These are phyloP conservation scores for Hyphodiscus hymeniophilus DNA, from an alignment of 495 filamentous ascomycete genomes.

Conservation along the genomic window DNA sequence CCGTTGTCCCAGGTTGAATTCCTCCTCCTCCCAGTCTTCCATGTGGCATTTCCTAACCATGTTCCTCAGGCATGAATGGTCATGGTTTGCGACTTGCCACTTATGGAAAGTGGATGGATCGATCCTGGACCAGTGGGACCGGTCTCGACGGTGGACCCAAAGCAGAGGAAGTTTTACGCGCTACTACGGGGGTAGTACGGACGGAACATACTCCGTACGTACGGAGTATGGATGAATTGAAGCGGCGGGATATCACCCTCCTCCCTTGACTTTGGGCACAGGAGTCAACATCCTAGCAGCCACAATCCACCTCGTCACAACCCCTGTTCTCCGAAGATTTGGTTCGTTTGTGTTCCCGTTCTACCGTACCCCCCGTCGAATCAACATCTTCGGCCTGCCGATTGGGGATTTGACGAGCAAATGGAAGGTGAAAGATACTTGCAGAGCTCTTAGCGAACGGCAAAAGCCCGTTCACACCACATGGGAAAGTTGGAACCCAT, in stretches of 20 bases:
- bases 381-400: too few species aligned
- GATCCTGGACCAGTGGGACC: not conserved
- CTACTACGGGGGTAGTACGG: slow-evolving; percentile 1
- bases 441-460: not conserved
- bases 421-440: not conserved
- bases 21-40: not conserved
- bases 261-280: too few species aligned
- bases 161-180: slow-evolving; percentile 10
- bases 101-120: too few species aligned
- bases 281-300: too few species aligned
- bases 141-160: too few species aligned
- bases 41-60: not conserved
- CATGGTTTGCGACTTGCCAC: too few species aligned
- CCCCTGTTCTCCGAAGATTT: too few species aligned
- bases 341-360: too few species aligned
- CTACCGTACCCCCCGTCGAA: too few species aligned
- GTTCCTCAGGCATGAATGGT: not conserved
- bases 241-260: too few species aligned
- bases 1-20: not conserved
- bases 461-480: not conserved
- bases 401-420: not conserved
- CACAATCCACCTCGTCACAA: too few species aligned
- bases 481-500: not conserved
- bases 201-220: slow-evolving; percentile 4
- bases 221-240: slow-evolving; percentile 2